These are phyloP conservation scores for Flaveria floridana DNA, from an alignment of 140 eudicot species.

Conservation along the genomic window DNA sequence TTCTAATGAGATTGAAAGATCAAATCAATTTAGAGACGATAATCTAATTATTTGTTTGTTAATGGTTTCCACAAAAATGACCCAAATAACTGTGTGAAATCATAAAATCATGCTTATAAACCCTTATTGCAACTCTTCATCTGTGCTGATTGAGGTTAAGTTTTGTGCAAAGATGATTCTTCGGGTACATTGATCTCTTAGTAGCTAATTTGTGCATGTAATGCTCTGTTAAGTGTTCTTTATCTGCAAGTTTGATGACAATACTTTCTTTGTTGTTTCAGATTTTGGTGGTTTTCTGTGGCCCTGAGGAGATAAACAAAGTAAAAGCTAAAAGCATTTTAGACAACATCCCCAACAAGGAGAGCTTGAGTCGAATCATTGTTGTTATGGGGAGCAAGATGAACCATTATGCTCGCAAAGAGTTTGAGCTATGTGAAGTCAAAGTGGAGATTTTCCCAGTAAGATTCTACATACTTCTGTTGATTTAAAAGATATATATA, in stretches of 20 bases:
- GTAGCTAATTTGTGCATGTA: constrained; percentile 7
- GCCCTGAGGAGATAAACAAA: constrained; percentile 37
- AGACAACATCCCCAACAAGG: constrained; percentile 35
- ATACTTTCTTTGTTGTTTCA: constrained; percentile 20
- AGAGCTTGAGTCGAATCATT: constrained; percentile 45
- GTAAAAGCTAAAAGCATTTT: constrained; percentile 32
- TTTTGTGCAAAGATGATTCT: neutral
- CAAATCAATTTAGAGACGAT: neutral
- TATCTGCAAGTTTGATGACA: constrained; percentile 3
- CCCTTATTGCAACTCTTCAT: neutral
- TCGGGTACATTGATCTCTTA: constrained; percentile 10
- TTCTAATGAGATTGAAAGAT: neutral
- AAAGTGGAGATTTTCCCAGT: constrained; percentile 57
- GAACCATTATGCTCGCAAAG: constrained; percentile 43
- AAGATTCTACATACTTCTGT: constrained; percentile 15
- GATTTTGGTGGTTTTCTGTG: constrained; percentile 55
- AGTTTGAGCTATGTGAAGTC: constrained; percentile 30
- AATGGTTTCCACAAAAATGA: neutral
- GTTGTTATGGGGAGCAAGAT: constrained; percentile 49
- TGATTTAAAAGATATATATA: neutral
- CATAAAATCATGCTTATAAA: neutral
- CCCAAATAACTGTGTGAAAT: neutral
- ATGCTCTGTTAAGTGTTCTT: neutral
- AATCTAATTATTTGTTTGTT: neutral
- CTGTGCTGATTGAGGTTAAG: neutral